phyloP scores from a whole-genome alignment of 2,329 filamentous ascomycete genomes.

The Akanthomyces dipterigenus region DNA sequence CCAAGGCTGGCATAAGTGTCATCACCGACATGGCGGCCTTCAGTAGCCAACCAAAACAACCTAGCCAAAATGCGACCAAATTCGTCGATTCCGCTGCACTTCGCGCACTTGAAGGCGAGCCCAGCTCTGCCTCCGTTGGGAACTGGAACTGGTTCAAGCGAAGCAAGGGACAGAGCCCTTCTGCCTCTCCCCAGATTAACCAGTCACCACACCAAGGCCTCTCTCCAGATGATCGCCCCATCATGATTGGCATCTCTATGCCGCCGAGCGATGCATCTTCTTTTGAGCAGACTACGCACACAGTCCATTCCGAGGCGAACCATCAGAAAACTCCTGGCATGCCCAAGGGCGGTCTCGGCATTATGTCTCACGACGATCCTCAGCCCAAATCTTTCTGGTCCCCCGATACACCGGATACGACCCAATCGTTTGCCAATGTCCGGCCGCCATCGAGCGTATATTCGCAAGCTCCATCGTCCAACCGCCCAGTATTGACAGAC shows the following conservation, averaged over 20 bases:
- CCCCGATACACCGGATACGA: conserved; percentile 51
- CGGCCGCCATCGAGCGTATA: conserved; percentile 53
- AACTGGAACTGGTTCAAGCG: conserved; percentile 51
- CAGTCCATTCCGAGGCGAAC: conserved; percentile 25
- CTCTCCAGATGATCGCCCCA: conserved; percentile 63
- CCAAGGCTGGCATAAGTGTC: conserved; percentile 57
- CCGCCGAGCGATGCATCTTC: conserved; percentile 35
- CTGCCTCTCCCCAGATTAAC: conserved; percentile 21
- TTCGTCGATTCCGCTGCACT: conserved; percentile 56
- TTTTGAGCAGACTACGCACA: conserved; percentile 25
- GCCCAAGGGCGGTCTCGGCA: background rate
- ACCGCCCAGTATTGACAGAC: conserved; percentile 22
- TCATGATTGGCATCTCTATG: conserved; percentile 64
- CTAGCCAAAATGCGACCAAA: conserved; percentile 30
- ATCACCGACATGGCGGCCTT: conserved; percentile 61
- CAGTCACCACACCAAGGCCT: conserved; percentile 38
- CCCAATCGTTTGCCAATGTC: conserved; percentile 33
- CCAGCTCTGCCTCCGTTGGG: conserved; percentile 46
- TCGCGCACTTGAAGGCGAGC: conserved; percentile 51
- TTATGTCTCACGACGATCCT: conserved; percentile 16
- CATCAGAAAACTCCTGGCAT: background rate
- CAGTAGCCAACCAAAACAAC: conserved; percentile 31
- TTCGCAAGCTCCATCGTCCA: conserved; percentile 44
- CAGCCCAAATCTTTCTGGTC: conserved; percentile 51
- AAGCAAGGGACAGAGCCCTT: conserved; percentile 26